Evolutionary conservation across 345 rosid genomes (phyloP).

Genomic region (Populus deltoides): DNA sequence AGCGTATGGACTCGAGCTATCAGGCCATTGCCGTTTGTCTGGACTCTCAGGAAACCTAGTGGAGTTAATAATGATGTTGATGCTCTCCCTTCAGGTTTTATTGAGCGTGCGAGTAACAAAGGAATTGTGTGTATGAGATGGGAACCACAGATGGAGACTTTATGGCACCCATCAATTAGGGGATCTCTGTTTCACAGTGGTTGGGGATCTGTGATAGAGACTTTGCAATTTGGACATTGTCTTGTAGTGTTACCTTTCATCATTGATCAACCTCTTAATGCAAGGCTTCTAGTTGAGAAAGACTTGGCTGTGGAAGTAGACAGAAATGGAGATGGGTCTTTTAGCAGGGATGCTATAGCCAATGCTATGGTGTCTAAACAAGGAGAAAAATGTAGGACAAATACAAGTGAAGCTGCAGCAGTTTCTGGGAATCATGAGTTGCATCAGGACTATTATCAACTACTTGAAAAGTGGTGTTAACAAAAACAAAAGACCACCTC

Average conservation of each 20-base stretch:
- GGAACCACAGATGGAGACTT: constrained; percentile 25
- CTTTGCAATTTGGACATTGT: constrained; percentile 16
- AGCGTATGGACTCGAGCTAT: constrained; percentile 26
- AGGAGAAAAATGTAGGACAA: constrained; percentile 2
- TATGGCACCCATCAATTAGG: constrained; percentile 23
- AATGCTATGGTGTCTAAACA: constrained; percentile 19
- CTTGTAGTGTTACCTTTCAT: constrained; percentile 22
- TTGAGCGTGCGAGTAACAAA: background rate
- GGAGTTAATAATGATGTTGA: constrained; percentile 21
- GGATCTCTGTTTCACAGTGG: constrained; percentile 30
- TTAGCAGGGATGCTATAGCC: constrained; percentile 11
- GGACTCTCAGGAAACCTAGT: constrained; percentile 25
- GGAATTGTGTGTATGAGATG: constrained; percentile 24
- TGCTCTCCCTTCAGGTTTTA: constrained; percentile 20
- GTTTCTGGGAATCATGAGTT: constrained; percentile 11
- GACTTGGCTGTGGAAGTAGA: constrained; percentile 19
- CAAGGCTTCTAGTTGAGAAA: constrained; percentile 22
- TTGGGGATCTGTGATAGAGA: constrained; percentile 26
- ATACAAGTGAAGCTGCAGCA: constrained; percentile 16
- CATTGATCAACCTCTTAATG: constrained; percentile 22
- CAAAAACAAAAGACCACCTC: background rate
- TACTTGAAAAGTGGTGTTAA: background rate
- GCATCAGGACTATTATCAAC: constrained; percentile 14
- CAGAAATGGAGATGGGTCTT: constrained; percentile 22
- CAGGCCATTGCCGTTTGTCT: constrained; percentile 24